A percentile compares a stretch with the other conserved stretches of the same genome.
Conservation (phyloP, 2,329 filamentous ascomycete genomes). For the Arthroderma sp. region DNA sequence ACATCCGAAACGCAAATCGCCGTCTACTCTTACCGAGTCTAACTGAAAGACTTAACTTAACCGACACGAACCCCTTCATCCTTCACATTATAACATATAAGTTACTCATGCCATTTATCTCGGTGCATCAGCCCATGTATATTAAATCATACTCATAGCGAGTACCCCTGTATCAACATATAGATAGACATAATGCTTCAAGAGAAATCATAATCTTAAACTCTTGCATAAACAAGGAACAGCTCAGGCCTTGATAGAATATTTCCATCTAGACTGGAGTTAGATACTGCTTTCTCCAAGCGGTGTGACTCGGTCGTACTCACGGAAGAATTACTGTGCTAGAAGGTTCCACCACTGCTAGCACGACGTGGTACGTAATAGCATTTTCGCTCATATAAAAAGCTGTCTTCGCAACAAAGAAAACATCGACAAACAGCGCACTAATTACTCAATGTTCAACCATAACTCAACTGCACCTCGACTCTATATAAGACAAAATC, state of each 20-base stretch:
- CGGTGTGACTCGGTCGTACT: too few species aligned
- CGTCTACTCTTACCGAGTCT: background rate
- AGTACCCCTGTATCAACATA: background rate
- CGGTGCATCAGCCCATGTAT: background rate
- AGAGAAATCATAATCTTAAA: background rate
- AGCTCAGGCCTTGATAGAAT: background rate
- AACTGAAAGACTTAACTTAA: background rate
- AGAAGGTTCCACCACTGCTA: background rate
- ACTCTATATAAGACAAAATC: too few species aligned
- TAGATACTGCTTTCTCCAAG: background rate
- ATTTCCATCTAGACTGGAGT: background rate
- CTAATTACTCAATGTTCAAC: background rate
- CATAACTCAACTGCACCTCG: too few species aligned
- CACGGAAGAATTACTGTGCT: background rate
- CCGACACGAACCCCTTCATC: background rate
- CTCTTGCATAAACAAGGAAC: background rate
- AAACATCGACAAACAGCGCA: background rate
- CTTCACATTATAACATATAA: background rate
- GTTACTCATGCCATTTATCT: background rate
- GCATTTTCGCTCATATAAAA: background rate
- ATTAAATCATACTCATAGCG: background rate
- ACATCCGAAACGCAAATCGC: conserved; percentile 10
- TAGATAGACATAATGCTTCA: background rate
- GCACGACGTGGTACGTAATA: background rate
- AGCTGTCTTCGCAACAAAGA: background rate